These are phyloP conservation scores for Ambrosia hybrid DNA, from an alignment of 140 eudicot genomes.

Conservation along the genomic window DNA sequence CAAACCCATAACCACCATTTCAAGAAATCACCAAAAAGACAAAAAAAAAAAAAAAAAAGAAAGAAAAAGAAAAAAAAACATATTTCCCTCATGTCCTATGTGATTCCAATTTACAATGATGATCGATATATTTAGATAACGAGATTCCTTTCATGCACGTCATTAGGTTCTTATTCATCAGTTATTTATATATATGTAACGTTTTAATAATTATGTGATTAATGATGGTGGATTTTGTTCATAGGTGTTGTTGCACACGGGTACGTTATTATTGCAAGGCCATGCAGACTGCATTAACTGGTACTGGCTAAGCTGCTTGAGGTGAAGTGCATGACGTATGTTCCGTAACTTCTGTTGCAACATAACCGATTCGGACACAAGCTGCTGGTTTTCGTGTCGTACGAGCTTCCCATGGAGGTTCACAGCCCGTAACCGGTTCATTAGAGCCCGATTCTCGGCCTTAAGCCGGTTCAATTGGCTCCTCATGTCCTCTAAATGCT, in stretches of 20 bases:
- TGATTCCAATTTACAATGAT: slow-evolving; percentile 29
- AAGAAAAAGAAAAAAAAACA: background rate
- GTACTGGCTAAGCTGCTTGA: slow-evolving; percentile 49
- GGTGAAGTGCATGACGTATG: slow-evolving; percentile 48
- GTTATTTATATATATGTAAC: background rate
- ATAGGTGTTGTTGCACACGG: slow-evolving; percentile 8
- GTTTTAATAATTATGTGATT: slow-evolving; percentile 31
- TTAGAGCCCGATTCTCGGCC: slow-evolving; percentile 53
- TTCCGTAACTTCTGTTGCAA: slow-evolving; percentile 53
- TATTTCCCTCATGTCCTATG: slow-evolving; percentile 29
- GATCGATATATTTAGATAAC: slow-evolving; percentile 19
- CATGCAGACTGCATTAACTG: slow-evolving; percentile 46
- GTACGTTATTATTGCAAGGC: slow-evolving; percentile 49
- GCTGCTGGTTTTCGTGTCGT: slow-evolving; percentile 50
- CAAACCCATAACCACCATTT: slow-evolving; percentile 27
- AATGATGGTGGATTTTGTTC: slow-evolving; percentile 41
- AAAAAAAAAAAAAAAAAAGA: background rate
- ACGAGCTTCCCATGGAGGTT: slow-evolving; percentile 40
- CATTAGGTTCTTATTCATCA: slow-evolving; percentile 1
- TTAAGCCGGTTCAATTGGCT: slow-evolving; percentile 49
- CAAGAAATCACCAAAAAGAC: slow-evolving; percentile 23
- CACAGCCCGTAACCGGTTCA: slow-evolving; percentile 56
- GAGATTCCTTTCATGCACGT: slow-evolving; percentile 21
- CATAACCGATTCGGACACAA: slow-evolving; percentile 49
- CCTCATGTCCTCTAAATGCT: slow-evolving; percentile 69